phyloP scores from a whole-genome alignment of 306 rosid genomes.

The Cucurbita ficifolia region DNA sequence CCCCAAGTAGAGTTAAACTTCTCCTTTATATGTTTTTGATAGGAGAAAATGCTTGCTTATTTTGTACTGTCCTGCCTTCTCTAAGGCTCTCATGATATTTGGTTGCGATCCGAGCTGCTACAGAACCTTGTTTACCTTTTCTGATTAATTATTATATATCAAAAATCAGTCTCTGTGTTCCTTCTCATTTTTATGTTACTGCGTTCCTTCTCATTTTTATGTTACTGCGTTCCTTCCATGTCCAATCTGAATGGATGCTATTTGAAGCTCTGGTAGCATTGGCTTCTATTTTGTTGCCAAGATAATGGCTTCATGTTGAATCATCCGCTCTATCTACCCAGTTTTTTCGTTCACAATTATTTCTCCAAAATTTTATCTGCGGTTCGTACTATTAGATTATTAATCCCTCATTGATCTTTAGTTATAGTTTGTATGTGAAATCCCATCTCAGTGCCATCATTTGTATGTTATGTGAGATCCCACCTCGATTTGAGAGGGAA shows the following conservation, averaged over 20 bases:
- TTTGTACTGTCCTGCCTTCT: not conserved
- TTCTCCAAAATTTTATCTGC: not conserved
- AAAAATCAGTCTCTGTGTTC: not conserved
- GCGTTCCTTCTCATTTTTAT: not conserved
- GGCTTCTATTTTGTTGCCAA: conserved; percentile 1
- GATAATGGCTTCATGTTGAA: not conserved
- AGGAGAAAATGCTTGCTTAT: conserved; percentile 47
- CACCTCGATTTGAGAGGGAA: too few relatives aligned
- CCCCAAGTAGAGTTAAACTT: conserved; percentile 40
- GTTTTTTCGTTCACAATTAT: not conserved
- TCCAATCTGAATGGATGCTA: not conserved
- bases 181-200: not conserved
- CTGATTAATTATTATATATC: conserved; percentile 5
- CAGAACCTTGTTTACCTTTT: not conserved
- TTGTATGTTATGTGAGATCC: too few relatives aligned
- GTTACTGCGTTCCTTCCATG: not conserved
- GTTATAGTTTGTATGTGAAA: too few relatives aligned
- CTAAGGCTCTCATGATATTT: not conserved
- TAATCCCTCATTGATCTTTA: too few relatives aligned
- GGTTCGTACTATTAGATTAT: not conserved
- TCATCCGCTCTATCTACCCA: not conserved
- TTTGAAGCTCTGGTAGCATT: not conserved
- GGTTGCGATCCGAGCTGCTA: conserved; percentile 5
- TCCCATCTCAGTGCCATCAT: too few relatives aligned
- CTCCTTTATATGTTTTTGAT: conserved; percentile 68